Conservation (phyloP, 73 alveolate genomes). For the Paramecium primaurelia region DNA sequence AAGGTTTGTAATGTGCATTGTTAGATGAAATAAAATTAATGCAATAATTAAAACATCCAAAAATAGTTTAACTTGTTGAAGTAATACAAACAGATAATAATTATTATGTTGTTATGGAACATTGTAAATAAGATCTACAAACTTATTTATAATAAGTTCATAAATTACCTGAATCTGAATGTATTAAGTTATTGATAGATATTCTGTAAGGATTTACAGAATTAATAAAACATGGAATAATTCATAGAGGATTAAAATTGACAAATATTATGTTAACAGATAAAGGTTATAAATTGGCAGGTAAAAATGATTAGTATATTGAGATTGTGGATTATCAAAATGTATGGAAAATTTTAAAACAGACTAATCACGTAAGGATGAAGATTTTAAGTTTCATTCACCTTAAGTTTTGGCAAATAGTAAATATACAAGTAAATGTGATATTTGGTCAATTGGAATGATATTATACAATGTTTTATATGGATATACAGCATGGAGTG, state of each 20-base stretch:
- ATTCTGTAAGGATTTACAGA: conserved; percentile 41
- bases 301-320: neutral
- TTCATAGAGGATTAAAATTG: conserved; percentile 68
- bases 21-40: neutral
- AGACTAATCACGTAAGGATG: neutral
- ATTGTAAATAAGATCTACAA: neutral
- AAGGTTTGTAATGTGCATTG: neutral
- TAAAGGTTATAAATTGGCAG: conserved; percentile 52
- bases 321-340: conserved; percentile 26
- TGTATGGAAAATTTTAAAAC: conserved; percentile 24
- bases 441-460: conserved; percentile 36
- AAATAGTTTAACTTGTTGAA: neutral
- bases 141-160: neutral
- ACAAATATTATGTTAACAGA: conserved; percentile 58
- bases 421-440: conserved; percentile 32
- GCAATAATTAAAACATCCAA: conserved; percentile 10
- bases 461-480: neutral
- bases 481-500: conserved; percentile 40
- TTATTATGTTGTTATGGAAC: neutral
- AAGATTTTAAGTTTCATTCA: neutral
- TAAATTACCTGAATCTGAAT: conserved; percentile 9
- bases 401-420: neutral
- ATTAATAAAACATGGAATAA: conserved; percentile 53
- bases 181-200: conserved; percentile 7
- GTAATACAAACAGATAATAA: neutral